phyloP scores from a whole-genome alignment of 75 land plant species.

The Cupressus sempervirens region DNA sequence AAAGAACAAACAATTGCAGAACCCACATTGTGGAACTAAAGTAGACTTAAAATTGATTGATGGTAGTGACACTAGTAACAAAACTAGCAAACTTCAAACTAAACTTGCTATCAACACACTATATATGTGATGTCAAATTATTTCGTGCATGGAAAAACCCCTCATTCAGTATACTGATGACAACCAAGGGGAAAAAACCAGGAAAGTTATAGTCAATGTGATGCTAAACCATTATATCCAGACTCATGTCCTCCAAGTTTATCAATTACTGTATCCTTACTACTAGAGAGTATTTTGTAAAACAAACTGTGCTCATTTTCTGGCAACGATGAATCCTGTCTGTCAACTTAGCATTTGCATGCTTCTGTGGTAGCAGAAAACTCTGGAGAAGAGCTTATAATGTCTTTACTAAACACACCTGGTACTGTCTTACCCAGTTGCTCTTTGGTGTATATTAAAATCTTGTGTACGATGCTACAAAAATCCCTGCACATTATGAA shows the following conservation, averaged over 20 bases:
- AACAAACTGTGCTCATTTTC: background rate
- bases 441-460: slow-evolving; percentile 29
- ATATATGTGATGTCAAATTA: background rate
- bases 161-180: background rate
- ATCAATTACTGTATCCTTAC: background rate
- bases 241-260: background rate
- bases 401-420: slow-evolving; percentile 1
- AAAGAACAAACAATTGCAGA: too few relatives aligned
- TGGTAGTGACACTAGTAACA: background rate
- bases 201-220: background rate
- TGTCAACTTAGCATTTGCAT: background rate
- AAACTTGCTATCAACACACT: background rate
- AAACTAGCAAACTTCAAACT: background rate
- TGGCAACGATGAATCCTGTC: background rate
- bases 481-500: slow-evolving; percentile 35
- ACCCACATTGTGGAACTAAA: too few relatives aligned
- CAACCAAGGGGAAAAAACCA: background rate
- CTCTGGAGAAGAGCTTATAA: background rate
- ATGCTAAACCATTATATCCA: background rate
- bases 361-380: background rate
- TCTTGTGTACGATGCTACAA: slow-evolving; percentile 31
- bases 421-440: slow-evolving; percentile 12
- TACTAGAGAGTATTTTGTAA: background rate
- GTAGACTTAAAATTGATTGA: too few relatives aligned
- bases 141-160: slow-evolving; percentile 2